A percentile compares a stretch with the other conserved stretches of the same genome.
These are phyloP conservation scores for Flaveria ramosissima DNA, from an alignment of 129 eudicot genomes.

Conservation along the genomic window DNA sequence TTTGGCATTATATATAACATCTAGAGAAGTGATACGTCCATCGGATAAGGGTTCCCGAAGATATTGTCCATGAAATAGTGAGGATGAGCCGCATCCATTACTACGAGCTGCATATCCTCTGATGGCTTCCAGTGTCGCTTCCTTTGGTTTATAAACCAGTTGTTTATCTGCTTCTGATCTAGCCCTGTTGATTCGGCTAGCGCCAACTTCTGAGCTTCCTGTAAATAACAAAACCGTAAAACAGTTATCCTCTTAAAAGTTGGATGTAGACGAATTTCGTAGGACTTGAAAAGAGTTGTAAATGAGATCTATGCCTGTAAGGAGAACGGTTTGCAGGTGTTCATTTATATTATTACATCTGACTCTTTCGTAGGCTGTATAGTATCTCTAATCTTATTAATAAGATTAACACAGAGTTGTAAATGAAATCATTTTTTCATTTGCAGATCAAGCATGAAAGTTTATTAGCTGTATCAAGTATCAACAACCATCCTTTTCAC, in stretches of 20 bases:
- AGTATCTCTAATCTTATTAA: no score
- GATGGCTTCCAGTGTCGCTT: conserved; percentile 91
- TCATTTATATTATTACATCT: background rate
- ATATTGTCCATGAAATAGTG: conserved; percentile 47
- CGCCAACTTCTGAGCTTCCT: conserved; percentile 85
- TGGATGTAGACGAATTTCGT: background rate
- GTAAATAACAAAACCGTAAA: conserved; percentile 15
- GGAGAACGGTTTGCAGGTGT: background rate
- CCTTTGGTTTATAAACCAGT: conserved; percentile 93
- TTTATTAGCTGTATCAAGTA: no score
- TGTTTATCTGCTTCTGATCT: conserved; percentile 84
- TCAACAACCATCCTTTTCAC: no score
- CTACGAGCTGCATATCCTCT: conserved; percentile 89
- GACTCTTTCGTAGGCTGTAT: no score
- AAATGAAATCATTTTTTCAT: no score
- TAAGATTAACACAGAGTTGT: no score
- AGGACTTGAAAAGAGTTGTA: background rate
- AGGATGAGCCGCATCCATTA: conserved; percentile 88
- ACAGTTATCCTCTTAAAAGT: background rate
- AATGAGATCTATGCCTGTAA: background rate
- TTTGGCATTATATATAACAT: background rate
- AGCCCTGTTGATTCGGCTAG: conserved; percentile 82
- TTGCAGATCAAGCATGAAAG: no score
- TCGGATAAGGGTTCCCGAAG: conserved; percentile 30
- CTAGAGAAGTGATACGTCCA: conserved; percentile 30